These are phyloP conservation scores for Davidsoniella eucalypti DNA, from an alignment of 2,329 filamentous ascomycete species.

Conservation along the genomic window DNA sequence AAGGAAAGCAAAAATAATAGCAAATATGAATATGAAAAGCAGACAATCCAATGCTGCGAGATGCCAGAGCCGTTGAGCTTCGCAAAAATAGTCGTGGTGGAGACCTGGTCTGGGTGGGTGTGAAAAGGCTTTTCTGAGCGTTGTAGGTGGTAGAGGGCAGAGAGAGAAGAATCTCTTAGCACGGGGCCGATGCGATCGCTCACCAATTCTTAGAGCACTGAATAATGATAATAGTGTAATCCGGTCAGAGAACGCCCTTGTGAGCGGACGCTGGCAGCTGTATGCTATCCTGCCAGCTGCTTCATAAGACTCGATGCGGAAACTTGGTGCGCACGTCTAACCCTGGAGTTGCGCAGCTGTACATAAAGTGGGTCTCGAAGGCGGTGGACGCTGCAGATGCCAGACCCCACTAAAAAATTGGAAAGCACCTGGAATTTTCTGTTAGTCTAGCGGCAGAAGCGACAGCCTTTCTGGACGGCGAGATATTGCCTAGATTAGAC, in stretches of 20 bases:
- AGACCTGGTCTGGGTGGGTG: no score
- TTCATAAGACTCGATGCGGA: neutral
- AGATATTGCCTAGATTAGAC: neutral
- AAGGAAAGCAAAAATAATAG: neutral
- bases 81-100: no score
- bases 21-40: neutral
- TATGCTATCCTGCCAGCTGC: neutral
- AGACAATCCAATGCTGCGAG: neutral
- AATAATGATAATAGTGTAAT: neutral
- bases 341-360: conserved; percentile 7
- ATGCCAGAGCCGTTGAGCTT: neutral
- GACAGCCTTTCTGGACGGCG: neutral
- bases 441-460: conserved; percentile 6
- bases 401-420: conserved; percentile 14
- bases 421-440: conserved; percentile 8
- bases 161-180: conserved; percentile 1
- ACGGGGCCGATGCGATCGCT: conserved; percentile 13
- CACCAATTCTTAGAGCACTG: conserved; percentile 8
- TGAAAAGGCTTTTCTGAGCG: no score
- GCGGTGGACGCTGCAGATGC: conserved; percentile 10
- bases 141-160: neutral
- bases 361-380: conserved; percentile 7
- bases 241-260: neutral
- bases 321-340: neutral
- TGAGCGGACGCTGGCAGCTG: neutral